Evolutionary conservation across 345 rosid species (phyloP).

Genomic region (Melaleuca alternifolia): DNA sequence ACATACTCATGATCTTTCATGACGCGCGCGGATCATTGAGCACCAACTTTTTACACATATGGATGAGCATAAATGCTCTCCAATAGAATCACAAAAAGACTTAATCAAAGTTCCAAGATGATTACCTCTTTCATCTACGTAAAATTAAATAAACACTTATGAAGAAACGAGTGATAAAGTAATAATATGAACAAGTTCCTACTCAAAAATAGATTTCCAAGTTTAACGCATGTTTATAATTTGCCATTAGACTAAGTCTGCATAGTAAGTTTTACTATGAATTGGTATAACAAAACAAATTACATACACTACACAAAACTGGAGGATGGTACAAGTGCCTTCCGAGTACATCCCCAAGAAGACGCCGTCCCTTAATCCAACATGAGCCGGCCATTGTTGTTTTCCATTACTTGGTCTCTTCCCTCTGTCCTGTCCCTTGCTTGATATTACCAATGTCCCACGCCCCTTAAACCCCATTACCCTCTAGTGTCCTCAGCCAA

Average conservation of each 20-base stretch:
- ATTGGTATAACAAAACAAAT: background rate
- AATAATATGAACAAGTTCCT: background rate
- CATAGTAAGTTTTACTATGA: background rate
- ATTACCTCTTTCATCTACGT: background rate
- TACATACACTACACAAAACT: background rate
- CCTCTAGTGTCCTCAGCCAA: background rate
- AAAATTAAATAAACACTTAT: background rate
- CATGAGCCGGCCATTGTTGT: background rate
- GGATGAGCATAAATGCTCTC: no score
- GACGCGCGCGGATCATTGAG: no score
- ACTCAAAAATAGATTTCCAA: background rate
- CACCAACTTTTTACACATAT: no score
- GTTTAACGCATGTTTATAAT: background rate
- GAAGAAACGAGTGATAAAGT: background rate
- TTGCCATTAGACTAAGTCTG: background rate
- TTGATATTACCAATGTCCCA: constrained; percentile 1
- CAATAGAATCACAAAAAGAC: no score
- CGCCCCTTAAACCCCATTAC: background rate
- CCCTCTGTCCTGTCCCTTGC: background rate
- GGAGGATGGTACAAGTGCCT: background rate
- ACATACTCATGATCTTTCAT: no score
- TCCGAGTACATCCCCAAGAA: background rate
- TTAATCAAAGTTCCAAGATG: no score
- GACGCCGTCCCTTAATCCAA: background rate
- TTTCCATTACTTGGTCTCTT: background rate